Conservation (phyloP, 2,329 filamentous ascomycete species). For the Neurospora crassa region DNA sequence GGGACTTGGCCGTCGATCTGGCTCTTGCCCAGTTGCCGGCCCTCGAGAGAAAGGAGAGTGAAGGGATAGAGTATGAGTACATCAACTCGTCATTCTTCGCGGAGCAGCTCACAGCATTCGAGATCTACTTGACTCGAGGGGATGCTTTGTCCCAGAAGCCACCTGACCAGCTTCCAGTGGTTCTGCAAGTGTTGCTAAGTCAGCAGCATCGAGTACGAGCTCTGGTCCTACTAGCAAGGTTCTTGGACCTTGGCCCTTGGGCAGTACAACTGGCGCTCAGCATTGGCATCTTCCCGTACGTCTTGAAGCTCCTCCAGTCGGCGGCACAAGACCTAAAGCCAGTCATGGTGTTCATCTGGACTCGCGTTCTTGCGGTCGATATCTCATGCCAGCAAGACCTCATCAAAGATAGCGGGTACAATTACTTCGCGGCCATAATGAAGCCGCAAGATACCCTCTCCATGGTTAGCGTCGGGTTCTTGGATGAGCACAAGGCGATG, state of each 20-base stretch:
- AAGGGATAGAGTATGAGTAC: constrained; percentile 75
- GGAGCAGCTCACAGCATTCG: constrained; percentile 93
- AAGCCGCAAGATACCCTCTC: constrained; percentile 77
- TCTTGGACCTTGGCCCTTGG: constrained; percentile 93
- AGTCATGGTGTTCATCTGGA: constrained; percentile 99
- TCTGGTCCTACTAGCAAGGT: constrained; percentile 83
- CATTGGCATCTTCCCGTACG: constrained; percentile 97
- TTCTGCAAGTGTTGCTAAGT: constrained; percentile 89
- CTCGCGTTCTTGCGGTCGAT: constrained; percentile 88
- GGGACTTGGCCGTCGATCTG: constrained; percentile 95
- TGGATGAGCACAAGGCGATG: constrained; percentile 93
- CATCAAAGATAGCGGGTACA: constrained; percentile 93
- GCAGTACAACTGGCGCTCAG: constrained; percentile 95
- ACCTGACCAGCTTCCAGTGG: constrained; percentile 90
- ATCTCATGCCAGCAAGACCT: constrained; percentile 88
- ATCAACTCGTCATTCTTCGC: constrained; percentile 94
- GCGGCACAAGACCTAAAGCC: constrained; percentile 91
- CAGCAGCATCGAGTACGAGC: constrained; percentile 90
- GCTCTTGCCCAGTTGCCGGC: constrained; percentile 82
- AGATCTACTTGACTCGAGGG: constrained; percentile 81
- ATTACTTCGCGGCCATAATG: constrained; percentile 90
- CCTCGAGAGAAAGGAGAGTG: constrained; percentile 69
- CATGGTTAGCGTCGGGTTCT: constrained; percentile 57
- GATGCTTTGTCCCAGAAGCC: constrained; percentile 74
- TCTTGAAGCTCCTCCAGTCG: constrained; percentile 92